Percentiles rank a stretch among this genome's conserved stretches.
These are phyloP conservation scores for Dalbergia oliveri DNA, from an alignment of 306 rosid species.

Conservation along the genomic window DNA sequence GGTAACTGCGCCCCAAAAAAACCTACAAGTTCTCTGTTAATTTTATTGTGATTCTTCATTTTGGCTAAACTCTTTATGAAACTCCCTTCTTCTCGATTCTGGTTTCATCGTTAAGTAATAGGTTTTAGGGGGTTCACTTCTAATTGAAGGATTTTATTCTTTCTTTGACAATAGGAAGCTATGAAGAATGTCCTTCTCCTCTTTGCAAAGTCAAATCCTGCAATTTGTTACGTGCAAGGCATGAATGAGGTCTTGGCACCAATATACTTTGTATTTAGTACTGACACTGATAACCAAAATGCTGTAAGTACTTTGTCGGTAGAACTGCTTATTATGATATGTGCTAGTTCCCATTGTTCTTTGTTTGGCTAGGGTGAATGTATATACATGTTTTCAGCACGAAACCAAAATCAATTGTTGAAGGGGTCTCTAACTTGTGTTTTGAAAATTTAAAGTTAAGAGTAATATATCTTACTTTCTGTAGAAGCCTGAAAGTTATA, in stretches of 20 bases:
- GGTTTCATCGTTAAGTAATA: not conserved
- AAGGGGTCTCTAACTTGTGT: conserved; percentile 17
- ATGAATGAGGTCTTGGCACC: conserved; percentile 96
- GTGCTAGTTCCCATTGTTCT: not conserved
- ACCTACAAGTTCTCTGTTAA: conserved; percentile 1
- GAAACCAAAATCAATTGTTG: conserved; percentile 16
- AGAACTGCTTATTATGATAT: conserved; percentile 28
- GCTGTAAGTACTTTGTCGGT: conserved; percentile 62
- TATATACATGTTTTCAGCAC: not conserved
- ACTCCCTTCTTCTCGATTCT: not conserved
- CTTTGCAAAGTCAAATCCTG: conserved; percentile 82
- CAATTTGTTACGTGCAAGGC: conserved; percentile 86
- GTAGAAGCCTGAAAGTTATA: conserved; percentile 29
- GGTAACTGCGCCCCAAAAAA: conserved; percentile 49
- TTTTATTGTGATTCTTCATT: conserved; percentile 26
- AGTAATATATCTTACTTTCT: not conserved
- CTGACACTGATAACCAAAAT: conserved; percentile 67
- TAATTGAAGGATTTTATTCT: conserved; percentile 22
- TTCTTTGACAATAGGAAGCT: conserved; percentile 67
- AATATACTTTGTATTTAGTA: conserved; percentile 69
- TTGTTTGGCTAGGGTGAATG: conserved; percentile 9
- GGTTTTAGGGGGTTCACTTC: conserved; percentile 9
- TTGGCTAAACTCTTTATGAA: conserved; percentile 18
- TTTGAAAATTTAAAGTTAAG: conserved; percentile 19
- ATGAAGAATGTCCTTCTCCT: conserved; percentile 83